Evolutionary conservation across 805 yeast genomes (phyloP).

Genomic region (Blastobotrys americana): DNA sequence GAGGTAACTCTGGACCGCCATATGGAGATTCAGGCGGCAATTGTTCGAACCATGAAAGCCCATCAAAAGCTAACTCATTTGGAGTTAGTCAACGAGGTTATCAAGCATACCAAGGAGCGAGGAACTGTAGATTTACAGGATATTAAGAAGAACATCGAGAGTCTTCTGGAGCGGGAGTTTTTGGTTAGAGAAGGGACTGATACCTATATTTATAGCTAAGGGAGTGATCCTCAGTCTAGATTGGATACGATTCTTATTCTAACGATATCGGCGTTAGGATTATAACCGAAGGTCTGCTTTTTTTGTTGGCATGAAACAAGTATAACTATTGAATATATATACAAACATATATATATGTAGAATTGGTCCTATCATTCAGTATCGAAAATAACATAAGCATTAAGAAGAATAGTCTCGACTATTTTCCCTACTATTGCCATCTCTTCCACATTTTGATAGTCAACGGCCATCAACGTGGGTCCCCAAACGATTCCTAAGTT

Average conservation of each 20-base stretch:
- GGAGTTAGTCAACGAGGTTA: conserved; percentile 24
- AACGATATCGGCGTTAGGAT: no score
- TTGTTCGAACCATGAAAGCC: conserved; percentile 30
- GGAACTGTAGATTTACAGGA: conserved; percentile 26
- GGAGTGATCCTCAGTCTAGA: not conserved
- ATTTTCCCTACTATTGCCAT: conserved; percentile 69
- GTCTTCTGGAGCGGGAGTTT: conserved; percentile 25
- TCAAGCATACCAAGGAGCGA: conserved; percentile 25
- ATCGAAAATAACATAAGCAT: conserved; percentile 76
- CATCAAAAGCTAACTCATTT: conserved; percentile 21
- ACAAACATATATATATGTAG: not conserved
- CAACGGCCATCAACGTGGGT: conserved; percentile 69
- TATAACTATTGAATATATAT: no score
- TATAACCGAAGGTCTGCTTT: no score
- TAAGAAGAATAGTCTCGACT: conserved; percentile 74
- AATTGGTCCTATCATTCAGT: conserved; percentile 35
- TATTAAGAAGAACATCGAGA: conserved; percentile 27
- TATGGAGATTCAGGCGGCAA: conserved; percentile 30
- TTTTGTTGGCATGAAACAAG: no score
- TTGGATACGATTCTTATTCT: no score
- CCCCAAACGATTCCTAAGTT: conserved; percentile 93
- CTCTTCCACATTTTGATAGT: conserved; percentile 59
- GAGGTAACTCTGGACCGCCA: conserved; percentile 26
- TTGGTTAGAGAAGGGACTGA: conserved; percentile 19
- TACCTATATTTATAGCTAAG: conserved; percentile 10